Conservation (phyloP, 1,139 yeast species). For the Pneumocystis murina region DNA sequence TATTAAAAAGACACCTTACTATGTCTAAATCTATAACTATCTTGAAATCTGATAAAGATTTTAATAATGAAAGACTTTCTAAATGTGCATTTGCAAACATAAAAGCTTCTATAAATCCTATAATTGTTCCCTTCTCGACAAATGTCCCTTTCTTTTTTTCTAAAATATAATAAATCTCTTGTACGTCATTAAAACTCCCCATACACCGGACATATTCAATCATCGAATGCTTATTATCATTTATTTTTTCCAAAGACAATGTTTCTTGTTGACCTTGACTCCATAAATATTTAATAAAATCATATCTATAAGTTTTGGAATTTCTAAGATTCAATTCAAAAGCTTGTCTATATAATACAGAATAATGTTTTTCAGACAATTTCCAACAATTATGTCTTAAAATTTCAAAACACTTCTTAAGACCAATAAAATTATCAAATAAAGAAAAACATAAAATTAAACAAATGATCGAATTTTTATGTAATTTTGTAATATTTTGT, state of each 20-base stretch:
- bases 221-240: neutral
- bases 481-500: neutral
- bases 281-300: neutral
- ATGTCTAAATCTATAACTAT: neutral
- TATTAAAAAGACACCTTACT: neutral
- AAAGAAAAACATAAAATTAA: neutral
- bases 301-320: neutral
- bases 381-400: neutral
- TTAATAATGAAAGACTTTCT: neutral
- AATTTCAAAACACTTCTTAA: neutral
- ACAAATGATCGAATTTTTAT: neutral
- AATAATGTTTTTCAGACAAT: neutral
- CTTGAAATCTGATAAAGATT: neutral
- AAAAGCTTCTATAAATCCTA: neutral
- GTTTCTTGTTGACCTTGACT: neutral
- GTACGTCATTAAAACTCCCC: neutral
- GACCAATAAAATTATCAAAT: neutral
- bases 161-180: neutral
- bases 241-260: neutral
- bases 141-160: neutral
- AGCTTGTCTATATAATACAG: neutral
- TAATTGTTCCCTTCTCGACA: neutral
- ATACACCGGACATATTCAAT: neutral
- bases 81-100: neutral
- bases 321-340: neutral